Percentiles rank a stretch among this genome's conserved stretches.
These are phyloP conservation scores for Pythium guiyangense DNA, from an alignment of 352 stramenopile genomes.

Conservation along the genomic window DNA sequence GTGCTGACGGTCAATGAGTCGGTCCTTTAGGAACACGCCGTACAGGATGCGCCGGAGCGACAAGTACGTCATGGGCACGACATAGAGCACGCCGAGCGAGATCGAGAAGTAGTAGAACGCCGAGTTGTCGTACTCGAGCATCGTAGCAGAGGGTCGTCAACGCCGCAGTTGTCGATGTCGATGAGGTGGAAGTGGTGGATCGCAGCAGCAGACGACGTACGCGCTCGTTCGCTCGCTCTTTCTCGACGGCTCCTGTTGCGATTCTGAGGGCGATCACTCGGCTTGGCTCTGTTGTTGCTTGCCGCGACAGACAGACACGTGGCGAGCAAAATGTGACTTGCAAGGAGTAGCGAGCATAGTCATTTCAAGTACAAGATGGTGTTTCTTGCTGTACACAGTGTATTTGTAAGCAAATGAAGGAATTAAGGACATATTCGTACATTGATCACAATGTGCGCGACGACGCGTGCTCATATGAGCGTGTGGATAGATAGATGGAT, in stretches of 20 bases:
- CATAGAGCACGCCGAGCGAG: constrained; percentile 95
- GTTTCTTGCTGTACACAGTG: too few species aligned
- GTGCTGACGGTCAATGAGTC: constrained; percentile 77
- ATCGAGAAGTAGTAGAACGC: constrained; percentile 99
- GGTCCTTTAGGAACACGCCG: constrained; percentile 86
- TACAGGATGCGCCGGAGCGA: constrained; percentile 81
- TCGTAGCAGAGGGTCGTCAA: constrained; percentile 15
- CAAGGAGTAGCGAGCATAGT: too few species aligned
- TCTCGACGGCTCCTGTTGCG: constrained; percentile 8
- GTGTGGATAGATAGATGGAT: too few species aligned
- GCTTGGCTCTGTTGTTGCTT: background rate
- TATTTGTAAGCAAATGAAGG: too few species aligned
- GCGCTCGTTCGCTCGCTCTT: background rate
- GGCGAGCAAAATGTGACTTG: background rate
- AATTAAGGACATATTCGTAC: too few species aligned
- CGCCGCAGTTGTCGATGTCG: too few species aligned
- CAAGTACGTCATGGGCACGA: constrained; percentile 94
- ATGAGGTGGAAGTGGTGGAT: background rate
- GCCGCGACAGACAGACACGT: constrained; percentile 7
- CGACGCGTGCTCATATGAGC: too few species aligned
- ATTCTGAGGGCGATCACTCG: constrained; percentile 7
- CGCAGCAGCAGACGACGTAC: background rate
- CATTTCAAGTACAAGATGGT: too few species aligned
- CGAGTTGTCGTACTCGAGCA: constrained; percentile 99
- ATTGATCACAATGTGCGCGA: too few species aligned